phyloP scores from a whole-genome alignment of 176 grass and related monocot species.

The Oropetium thomaeum region DNA sequence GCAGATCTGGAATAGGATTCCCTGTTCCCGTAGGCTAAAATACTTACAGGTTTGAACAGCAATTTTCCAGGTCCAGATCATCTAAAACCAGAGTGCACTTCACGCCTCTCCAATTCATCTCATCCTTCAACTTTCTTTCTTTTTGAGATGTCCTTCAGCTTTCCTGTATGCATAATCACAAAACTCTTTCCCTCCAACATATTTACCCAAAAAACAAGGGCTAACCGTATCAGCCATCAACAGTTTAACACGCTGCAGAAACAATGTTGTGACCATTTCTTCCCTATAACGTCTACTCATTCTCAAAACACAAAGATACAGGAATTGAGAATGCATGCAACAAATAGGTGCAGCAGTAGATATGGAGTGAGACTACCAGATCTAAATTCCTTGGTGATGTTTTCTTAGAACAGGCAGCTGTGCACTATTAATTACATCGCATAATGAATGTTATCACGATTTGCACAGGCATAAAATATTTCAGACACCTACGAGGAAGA shows the following conservation, averaged over 20 bases:
- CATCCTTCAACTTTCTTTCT: background rate
- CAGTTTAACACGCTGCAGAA: background rate
- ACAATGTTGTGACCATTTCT: background rate
- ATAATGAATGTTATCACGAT: background rate
- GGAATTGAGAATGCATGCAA: background rate
- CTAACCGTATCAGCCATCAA: background rate
- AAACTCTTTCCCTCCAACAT: background rate
- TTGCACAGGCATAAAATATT: background rate
- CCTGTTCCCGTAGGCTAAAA: background rate
- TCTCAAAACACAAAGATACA: background rate
- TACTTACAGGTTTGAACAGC: background rate
- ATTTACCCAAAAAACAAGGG: background rate
- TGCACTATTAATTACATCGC: background rate
- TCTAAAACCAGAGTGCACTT: background rate
- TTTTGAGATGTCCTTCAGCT: background rate
- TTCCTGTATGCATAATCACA: background rate
- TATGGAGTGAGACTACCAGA: background rate
- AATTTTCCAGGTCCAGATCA: slow-evolving; percentile 26
- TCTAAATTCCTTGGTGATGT: background rate
- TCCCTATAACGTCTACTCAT: background rate
- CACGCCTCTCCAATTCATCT: background rate
- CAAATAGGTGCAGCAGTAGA: background rate
- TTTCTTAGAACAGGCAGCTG: background rate
- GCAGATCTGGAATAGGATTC: slow-evolving; percentile 30
- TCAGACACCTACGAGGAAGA: no score